phyloP scores from a whole-genome alignment of 2,329 filamentous ascomycete species.

The Botryotinia convoluta region DNA sequence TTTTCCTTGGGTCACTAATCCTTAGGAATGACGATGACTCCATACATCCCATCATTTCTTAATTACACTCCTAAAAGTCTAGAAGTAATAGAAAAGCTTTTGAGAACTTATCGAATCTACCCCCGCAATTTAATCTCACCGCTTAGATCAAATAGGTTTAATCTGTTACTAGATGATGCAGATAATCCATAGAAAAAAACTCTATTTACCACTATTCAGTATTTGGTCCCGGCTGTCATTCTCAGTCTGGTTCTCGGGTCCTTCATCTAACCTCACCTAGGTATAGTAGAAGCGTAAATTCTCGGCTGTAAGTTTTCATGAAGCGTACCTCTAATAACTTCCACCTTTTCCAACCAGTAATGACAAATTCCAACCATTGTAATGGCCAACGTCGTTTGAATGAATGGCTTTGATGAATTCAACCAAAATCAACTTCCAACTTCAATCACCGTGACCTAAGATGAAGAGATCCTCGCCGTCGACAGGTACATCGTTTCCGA shows the following conservation, averaged over 20 bases:
- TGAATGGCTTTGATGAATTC: neutral
- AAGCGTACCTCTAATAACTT: neutral
- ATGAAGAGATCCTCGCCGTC: slow-evolving; percentile 12
- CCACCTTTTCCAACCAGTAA: neutral
- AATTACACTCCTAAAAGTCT: neutral
- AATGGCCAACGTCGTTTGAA: neutral
- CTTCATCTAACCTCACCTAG: neutral
- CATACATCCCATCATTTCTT: neutral
- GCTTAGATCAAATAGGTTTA: neutral
- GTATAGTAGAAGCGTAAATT: neutral
- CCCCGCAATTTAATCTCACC: neutral
- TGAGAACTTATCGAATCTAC: neutral
- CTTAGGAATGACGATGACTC: neutral
- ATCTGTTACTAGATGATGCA: neutral
- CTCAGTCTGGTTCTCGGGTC: neutral
- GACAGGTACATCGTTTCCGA: slow-evolving; percentile 4
- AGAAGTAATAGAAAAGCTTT: neutral
- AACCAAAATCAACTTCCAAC: neutral
- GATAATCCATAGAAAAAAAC: neutral
- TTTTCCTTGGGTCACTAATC: neutral
- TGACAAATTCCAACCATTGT: neutral
- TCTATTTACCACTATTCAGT: neutral
- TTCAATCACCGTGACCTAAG: neutral
- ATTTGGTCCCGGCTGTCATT: neutral
- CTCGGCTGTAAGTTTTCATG: neutral